A percentile compares a stretch with the other conserved stretches of the same genome.
Conservation (phyloP, 31 red algal species). For the Porphyra umbilicalis region DNA sequence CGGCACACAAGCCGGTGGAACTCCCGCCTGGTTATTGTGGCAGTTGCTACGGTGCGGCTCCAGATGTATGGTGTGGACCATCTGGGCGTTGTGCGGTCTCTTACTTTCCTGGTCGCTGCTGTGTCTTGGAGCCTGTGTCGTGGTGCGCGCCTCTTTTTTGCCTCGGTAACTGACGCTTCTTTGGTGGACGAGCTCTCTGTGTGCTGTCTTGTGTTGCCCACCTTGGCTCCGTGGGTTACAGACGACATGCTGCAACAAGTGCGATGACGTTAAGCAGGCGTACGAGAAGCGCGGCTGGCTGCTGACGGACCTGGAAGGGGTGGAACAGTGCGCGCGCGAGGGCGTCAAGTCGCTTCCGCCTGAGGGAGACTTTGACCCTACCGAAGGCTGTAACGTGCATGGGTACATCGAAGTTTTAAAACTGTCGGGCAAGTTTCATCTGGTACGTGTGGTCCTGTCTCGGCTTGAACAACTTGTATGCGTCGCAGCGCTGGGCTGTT, state of each 20-base stretch:
- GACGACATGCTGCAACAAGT: slow-evolving; percentile 74
- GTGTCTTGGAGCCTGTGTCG: neutral
- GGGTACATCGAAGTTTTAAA: slow-evolving; percentile 66
- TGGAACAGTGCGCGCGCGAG: slow-evolving; percentile 64
- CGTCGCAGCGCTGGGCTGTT: too few relatives aligned
- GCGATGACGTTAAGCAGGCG: slow-evolving; percentile 45
- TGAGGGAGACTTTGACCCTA: slow-evolving; percentile 24
- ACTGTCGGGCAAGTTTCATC: slow-evolving; percentile 87
- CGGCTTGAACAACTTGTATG: neutral
- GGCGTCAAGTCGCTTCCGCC: slow-evolving; percentile 35
- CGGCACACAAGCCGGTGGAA: neutral
- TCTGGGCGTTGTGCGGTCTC: neutral
- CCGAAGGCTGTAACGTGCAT: slow-evolving; percentile 67
- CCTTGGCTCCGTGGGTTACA: neutral
- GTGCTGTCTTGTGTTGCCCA: neutral
- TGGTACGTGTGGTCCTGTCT: neutral
- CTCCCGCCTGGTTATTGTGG: slow-evolving; percentile 16
- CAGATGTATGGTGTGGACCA: neutral
- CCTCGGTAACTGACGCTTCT: neutral
- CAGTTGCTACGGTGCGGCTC: slow-evolving; percentile 16
- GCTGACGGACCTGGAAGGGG: slow-evolving; percentile 26
- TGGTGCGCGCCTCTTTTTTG: neutral
- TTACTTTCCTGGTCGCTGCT: too few relatives aligned
- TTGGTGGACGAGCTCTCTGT: neutral
- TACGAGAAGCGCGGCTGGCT: slow-evolving; percentile 78